A percentile compares a stretch with the other conserved stretches of the same genome.
These are phyloP conservation scores for Rhododendron kiyosumense DNA, from an alignment of 148 eudicot species.

Conservation along the genomic window DNA sequence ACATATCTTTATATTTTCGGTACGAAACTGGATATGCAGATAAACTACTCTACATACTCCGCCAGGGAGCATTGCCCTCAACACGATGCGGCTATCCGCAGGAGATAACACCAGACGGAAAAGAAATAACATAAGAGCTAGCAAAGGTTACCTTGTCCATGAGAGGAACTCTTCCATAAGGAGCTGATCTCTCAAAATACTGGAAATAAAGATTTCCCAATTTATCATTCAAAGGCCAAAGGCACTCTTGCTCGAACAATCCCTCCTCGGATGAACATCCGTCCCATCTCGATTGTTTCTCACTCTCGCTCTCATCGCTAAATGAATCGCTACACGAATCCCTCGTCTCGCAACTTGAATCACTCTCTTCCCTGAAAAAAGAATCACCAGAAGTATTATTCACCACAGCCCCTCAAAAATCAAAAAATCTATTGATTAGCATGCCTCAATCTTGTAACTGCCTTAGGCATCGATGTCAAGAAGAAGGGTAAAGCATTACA, in stretches of 20 bases:
- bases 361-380: slow-evolving; percentile 57
- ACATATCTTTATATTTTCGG: not conserved
- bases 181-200: slow-evolving; percentile 81
- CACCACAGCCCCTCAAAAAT: not conserved
- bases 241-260: slow-evolving; percentile 52
- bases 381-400: not conserved
- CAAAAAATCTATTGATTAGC: not conserved
- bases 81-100: too few species aligned
- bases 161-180: slow-evolving; percentile 90
- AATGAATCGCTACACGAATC: slow-evolving; percentile 85
- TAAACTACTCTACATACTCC: not conserved
- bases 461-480: not conserved
- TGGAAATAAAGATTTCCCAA: slow-evolving; percentile 83
- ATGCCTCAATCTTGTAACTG: not conserved
- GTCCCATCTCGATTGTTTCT: slow-evolving; percentile 83
- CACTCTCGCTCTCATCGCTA: slow-evolving; percentile 93
- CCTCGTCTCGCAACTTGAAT: slow-evolving; percentile 63
- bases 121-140: not conserved
- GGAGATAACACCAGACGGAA: not conserved
- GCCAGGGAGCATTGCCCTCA: not conserved
- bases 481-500: not conserved
- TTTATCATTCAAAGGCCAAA: slow-evolving; percentile 58
- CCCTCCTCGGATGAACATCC: slow-evolving; percentile 92
- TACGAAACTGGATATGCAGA: not conserved
- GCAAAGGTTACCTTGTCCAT: slow-evolving; percentile 74